These are phyloP conservation scores for Ceratocystis huliohia DNA, from an alignment of 2,329 filamentous ascomycete species.

Conservation along the genomic window DNA sequence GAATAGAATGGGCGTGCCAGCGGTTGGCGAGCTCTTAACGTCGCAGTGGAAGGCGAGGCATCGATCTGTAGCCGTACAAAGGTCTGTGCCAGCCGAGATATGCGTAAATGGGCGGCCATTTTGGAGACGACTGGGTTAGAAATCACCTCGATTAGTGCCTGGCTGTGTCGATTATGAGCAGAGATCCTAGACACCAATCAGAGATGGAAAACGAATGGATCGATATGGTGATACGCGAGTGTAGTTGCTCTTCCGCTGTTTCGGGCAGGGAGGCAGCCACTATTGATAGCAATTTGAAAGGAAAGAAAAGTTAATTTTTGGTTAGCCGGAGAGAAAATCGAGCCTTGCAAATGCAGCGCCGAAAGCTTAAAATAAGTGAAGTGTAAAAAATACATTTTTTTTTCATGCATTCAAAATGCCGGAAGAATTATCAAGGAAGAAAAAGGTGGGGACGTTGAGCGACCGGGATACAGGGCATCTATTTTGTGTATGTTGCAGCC, in stretches of 20 bases:
- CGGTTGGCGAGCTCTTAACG: neutral
- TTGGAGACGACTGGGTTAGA: neutral
- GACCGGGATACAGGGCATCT: neutral
- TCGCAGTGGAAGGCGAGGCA: neutral
- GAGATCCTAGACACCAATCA: too few species aligned
- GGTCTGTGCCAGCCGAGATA: constrained; percentile 13
- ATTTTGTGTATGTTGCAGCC: neutral
- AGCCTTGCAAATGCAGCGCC: neutral
- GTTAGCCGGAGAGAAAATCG: neutral
- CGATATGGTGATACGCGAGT: too few species aligned
- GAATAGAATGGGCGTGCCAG: constrained; percentile 11
- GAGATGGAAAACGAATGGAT: too few species aligned
- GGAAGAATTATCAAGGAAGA: neutral
- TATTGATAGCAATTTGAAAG: too few species aligned
- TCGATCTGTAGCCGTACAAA: constrained; percentile 8
- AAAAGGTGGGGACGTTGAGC: neutral
- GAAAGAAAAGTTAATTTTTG: too few species aligned
- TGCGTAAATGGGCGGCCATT: constrained; percentile 11
- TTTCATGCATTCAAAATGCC: neutral
- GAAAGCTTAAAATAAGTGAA: neutral
- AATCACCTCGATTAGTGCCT: too few species aligned
- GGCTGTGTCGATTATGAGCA: too few species aligned
- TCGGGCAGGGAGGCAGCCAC: too few species aligned
- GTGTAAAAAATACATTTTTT: neutral
- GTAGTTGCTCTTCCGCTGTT: too few species aligned